Evolutionary conservation across 2,329 filamentous ascomycete genomes (phyloP).

Genomic region (Rugonectria rugulosa): DNA sequence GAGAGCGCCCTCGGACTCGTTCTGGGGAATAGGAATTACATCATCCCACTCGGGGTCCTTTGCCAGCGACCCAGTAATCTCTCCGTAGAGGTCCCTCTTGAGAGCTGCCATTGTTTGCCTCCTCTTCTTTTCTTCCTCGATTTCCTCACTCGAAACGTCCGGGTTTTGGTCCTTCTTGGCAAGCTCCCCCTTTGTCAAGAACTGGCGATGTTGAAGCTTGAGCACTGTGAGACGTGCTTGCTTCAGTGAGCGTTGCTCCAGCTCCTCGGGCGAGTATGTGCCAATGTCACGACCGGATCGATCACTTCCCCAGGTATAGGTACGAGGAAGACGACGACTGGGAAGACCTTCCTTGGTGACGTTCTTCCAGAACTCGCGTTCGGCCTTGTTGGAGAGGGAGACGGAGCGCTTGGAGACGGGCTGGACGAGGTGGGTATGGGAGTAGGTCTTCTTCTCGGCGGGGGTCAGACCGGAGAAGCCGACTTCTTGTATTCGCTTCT

Average conservation of each 20-base stretch:
- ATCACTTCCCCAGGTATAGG: slow-evolving; percentile 60
- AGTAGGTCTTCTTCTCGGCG: slow-evolving; percentile 58
- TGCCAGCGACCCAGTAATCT: slow-evolving; percentile 54
- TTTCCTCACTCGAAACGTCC: slow-evolving; percentile 48
- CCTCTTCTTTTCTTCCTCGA: slow-evolving; percentile 55
- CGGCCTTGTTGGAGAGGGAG: slow-evolving; percentile 53
- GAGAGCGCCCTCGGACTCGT: slow-evolving; percentile 84
- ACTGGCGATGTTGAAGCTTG: slow-evolving; percentile 53
- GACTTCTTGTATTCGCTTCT: slow-evolving; percentile 52
- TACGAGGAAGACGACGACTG: slow-evolving; percentile 51
- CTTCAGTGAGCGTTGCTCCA: slow-evolving; percentile 51
- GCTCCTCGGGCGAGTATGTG: slow-evolving; percentile 56
- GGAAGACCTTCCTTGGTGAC: slow-evolving; percentile 61
- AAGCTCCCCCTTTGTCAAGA: slow-evolving; percentile 48
- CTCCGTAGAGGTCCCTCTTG: slow-evolving; percentile 61
- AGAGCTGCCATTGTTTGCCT: slow-evolving; percentile 60
- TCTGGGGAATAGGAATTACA: slow-evolving; percentile 80
- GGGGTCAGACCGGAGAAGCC: slow-evolving; percentile 55
- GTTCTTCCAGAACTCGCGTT: slow-evolving; percentile 66
- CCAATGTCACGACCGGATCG: slow-evolving; percentile 57
- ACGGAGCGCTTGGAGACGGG: slow-evolving; percentile 48
- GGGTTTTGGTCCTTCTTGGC: slow-evolving; percentile 30
- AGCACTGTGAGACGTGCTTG: slow-evolving; percentile 53
- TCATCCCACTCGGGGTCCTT: slow-evolving; percentile 83
- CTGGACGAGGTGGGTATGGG: slow-evolving; percentile 55